Evolutionary conservation across 345 rosid species (phyloP).

Genomic region (Angophora floribunda): DNA sequence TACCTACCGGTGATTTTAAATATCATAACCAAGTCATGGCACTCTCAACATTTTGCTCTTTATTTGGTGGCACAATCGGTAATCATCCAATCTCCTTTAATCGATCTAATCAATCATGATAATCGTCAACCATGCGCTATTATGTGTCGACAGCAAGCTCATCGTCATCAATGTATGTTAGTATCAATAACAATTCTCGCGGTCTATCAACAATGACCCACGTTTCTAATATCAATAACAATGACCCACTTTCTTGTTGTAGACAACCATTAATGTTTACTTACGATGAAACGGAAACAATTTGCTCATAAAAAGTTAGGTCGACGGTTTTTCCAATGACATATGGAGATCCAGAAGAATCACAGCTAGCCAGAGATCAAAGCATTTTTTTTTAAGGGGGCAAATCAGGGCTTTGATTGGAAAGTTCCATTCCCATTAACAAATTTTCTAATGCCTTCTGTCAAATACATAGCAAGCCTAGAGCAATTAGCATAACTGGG

Average conservation of each 20-base stretch:
- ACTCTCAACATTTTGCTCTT: neutral
- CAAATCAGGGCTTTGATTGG: neutral
- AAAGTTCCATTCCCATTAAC: neutral
- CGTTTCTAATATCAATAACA: neutral
- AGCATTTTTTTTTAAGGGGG: neutral
- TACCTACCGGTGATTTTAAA: fast-evolving
- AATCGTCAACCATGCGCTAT: fast-evolving
- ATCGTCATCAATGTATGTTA: fast-evolving
- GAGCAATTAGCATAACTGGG: neutral
- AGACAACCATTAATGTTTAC: neutral
- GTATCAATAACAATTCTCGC: neutral
- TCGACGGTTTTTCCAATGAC: neutral
- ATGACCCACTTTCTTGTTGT: neutral
- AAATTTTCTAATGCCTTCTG: neutral
- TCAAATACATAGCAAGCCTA: neutral
- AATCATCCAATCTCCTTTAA: neutral
- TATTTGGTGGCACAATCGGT: fast-evolving
- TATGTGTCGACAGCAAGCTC: neutral
- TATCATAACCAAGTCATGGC: fast-evolving
- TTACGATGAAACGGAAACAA: neutral
- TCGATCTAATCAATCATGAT: neutral
- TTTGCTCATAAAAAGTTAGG: neutral
- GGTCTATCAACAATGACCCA: neutral
- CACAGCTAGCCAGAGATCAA: neutral
- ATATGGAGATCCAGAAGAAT: neutral